Evolutionary conservation across 345 rosid genomes (phyloP), one percentile per base, ranked within the genome.

Genomic region (Hibiscus syriacus): DNA sequence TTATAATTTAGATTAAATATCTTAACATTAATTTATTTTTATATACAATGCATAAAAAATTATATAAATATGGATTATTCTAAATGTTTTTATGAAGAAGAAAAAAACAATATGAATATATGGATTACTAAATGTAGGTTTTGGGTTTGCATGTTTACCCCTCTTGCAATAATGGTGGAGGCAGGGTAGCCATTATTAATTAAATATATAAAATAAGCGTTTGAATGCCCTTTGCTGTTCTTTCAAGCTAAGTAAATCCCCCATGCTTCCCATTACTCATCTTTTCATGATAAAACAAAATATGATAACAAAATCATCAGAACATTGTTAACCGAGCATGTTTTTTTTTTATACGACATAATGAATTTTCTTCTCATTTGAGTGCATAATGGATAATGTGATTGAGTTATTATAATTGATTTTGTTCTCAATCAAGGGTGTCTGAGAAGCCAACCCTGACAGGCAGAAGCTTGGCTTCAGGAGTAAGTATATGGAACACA

Each of bases 221-320:
- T 45, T 2, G 34, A 14, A 54, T 27, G 14, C 72, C 23, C 79
- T 73, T 80, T 86, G 80, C 88, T 68, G 73, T 39, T 64, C 81
- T 72, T 82, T 56, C 73, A 72, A 74, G 74, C 14, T 67, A 71
- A 26, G 56, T 22, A 22, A 53, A 60, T 62, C 57, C 57, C 70
- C 75, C n/a, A 41, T 13, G 56, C 45, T 38, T 45, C 38, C 57
- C 57, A 29, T 39, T 46, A 41, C 55, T 6, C 20, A 61, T 5
- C 6, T 17, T 3, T 1, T 53, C 38, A 10, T 27, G 0, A 26
- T 7, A 3, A 14, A 14, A 16, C 16, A 46, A 5, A 19, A 11
- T 32, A 57, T 19, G 52, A 48, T 41, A 16, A 2, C 22, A 41
- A 41, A 23, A 23, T 20, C 20, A 41, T 62, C 13, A 62, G 13